phyloP scores from a whole-genome alignment of 345 rosid species.

The Hypericum perforatum region DNA sequence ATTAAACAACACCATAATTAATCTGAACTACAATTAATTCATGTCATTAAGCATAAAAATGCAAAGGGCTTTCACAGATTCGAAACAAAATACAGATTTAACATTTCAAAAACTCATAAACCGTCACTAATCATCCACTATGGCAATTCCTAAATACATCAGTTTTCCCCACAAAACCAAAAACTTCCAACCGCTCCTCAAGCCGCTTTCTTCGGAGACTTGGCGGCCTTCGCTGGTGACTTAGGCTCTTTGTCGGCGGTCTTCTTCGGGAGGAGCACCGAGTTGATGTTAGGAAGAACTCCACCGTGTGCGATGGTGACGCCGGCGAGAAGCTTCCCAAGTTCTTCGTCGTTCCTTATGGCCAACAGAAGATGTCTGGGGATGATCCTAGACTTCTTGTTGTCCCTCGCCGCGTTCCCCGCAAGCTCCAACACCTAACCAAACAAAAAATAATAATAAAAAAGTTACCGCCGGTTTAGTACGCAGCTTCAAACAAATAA shows the following conservation, averaged over 20 bases:
- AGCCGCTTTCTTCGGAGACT: conserved; percentile 31
- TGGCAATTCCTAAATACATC: background rate
- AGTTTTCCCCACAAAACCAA: background rate
- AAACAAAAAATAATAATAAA: background rate
- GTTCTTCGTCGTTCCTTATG: conserved; percentile 33
- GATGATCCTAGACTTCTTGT: conserved; percentile 35
- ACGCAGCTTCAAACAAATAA: background rate
- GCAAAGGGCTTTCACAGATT: no score
- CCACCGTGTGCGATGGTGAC: conserved; percentile 40
- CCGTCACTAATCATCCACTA: no score
- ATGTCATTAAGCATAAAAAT: no score
- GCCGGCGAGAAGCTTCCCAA: conserved; percentile 32
- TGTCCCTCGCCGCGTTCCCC: conserved; percentile 36
- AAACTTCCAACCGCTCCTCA: background rate
- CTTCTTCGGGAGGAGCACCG: conserved; percentile 32
- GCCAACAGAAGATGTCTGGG: conserved; percentile 33
- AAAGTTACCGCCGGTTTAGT: background rate
- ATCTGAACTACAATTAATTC: no score
- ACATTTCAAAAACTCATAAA: background rate
- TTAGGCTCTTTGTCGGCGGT: conserved; percentile 24
- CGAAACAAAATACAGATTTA: background rate
- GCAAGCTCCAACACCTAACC: conserved; percentile 31
- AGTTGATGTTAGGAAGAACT: conserved; percentile 32
- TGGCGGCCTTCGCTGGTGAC: conserved; percentile 29
- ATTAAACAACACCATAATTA: no score